Percentiles rank a stretch among this genome's conserved stretches.
Evolutionary conservation across 208 protist genomes (phyloP).

Genomic region (Trypanosomatidae sp.): DNA sequence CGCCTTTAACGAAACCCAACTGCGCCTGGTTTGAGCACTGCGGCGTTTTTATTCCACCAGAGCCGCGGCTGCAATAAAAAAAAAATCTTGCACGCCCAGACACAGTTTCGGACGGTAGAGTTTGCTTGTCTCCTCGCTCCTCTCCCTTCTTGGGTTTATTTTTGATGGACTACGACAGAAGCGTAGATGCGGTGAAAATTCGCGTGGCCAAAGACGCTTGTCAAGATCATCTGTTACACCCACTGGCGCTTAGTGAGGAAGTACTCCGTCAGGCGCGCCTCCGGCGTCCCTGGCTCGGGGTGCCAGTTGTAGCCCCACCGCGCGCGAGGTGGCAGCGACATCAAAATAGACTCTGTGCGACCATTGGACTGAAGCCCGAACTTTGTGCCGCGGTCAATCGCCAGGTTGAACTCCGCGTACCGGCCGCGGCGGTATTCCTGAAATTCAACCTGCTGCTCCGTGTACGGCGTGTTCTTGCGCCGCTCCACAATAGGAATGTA

Average conservation of each 20-base stretch:
- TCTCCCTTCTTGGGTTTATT: too few species aligned
- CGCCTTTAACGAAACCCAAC: too few species aligned
- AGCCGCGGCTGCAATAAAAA: too few species aligned
- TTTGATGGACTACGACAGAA: too few species aligned
- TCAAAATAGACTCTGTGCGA: slow-evolving; percentile 87
- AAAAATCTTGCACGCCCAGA: too few species aligned
- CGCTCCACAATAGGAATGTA: slow-evolving; percentile 73
- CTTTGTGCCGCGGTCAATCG: slow-evolving; percentile 71
- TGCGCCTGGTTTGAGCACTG: too few species aligned
- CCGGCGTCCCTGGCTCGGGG: slow-evolving; percentile 25
- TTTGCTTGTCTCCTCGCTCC: too few species aligned
- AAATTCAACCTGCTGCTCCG: slow-evolving; percentile 53
- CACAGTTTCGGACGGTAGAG: too few species aligned
- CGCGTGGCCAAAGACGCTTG: too few species aligned
- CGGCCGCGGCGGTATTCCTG: slow-evolving; percentile 79
- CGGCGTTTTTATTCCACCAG: too few species aligned
- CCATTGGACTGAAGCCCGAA: slow-evolving; percentile 86
- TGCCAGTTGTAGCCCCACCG: slow-evolving; percentile 45
- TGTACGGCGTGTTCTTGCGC: slow-evolving; percentile 35
- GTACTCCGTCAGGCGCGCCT: slow-evolving; percentile 39
- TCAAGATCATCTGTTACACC: slow-evolving; percentile 2
- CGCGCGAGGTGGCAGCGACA: slow-evolving; percentile 73
- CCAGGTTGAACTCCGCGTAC: slow-evolving; percentile 87
- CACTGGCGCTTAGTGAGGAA: slow-evolving; percentile 28
- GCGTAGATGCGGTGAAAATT: too few species aligned